Evolutionary conservation across 2,329 filamentous ascomycete genomes (phyloP), one percentile per base, ranked within the genome.

Genomic region (Aspergillus sp.): DNA sequence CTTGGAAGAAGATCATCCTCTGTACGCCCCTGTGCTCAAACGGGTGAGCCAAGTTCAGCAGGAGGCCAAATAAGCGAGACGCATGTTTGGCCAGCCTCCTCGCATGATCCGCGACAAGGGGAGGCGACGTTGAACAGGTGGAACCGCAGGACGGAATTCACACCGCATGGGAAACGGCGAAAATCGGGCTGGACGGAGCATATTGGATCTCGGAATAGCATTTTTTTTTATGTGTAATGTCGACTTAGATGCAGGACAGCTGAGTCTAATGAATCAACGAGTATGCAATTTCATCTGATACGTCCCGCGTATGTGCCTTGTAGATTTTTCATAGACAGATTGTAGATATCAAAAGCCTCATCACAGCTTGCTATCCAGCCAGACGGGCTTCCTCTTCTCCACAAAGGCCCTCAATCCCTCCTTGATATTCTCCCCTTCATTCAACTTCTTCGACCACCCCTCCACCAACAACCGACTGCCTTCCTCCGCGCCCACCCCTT

Each of bases 1-100:
- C 46, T 83, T 99, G 58, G 87, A 92, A 69, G 79, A 86, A 60
- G 81, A 77, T 24, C 91, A 98, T 73, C 89, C 91, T 72, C 84
- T 98, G 58, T 96, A 88, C 79, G 79, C 85, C 59, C 84, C 87
- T 71, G 85, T 97, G 36, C 84, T 92, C 51, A 82, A 90, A 70
- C 82, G 94, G 59, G 92, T 98, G 59, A 85, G 90, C 80, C 90
- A 89, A 75, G 93, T 98, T 31, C 92, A 97, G 79, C 70, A 71
- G 45, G 78, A 77, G 55, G 69, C 72, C 60, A 78, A 77, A 69
- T 79, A 74, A 42, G 36, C 36, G 6, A n/a, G 14, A 16, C 6
- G 36, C 36, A 42, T 14, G 14, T 42, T n/a, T n/a, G 16, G 36
- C 5, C 14, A 42, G 16, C 36, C 65, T 14, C 36, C 36, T 42